A percentile compares a stretch with the other conserved stretches of the same genome.
These are phyloP conservation scores for Escovopsis sp. DNA, from an alignment of 2,329 filamentous ascomycete species.

Conservation along the genomic window DNA sequence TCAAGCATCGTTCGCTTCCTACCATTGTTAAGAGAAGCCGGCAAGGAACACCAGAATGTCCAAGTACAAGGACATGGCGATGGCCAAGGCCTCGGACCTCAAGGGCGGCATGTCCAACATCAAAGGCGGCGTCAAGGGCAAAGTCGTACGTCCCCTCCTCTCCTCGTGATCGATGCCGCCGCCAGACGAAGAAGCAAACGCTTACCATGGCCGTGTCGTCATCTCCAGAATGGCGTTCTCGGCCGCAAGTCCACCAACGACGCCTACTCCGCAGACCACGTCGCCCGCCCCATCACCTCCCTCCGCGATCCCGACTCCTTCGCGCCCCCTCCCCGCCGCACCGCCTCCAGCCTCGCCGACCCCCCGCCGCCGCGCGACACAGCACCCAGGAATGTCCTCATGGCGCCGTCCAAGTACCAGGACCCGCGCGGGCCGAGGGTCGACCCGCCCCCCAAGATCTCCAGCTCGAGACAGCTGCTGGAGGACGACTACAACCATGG, in stretches of 20 bases:
- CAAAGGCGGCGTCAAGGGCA: slow-evolving; percentile 18
- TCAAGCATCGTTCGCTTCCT: too few relatives aligned
- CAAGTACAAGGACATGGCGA: slow-evolving; percentile 31
- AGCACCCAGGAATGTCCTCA: slow-evolving; percentile 12
- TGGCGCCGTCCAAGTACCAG: slow-evolving; percentile 19
- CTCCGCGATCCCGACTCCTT: slow-evolving; percentile 66
- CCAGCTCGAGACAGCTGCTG: slow-evolving; percentile 1
- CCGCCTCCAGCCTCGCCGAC: slow-evolving; percentile 19
- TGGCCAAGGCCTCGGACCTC: slow-evolving; percentile 14
- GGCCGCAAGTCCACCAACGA: slow-evolving; percentile 22
- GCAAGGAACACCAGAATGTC: slow-evolving; percentile 11
- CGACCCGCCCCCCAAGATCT: slow-evolving; percentile 6
- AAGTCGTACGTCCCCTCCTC: slow-evolving; percentile 24
- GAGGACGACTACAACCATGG: too few relatives aligned
- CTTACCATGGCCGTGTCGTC: background rate
- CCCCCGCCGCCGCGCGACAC: slow-evolving; percentile 10
- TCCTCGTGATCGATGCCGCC: background rate
- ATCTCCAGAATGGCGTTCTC: background rate
- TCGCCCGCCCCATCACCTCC: slow-evolving; percentile 46
- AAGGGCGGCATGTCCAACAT: slow-evolving; percentile 6
- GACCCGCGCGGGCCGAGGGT: slow-evolving; percentile 13
- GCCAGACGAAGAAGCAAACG: background rate
- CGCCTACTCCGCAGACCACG: slow-evolving; percentile 16
- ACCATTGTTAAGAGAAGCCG: too few relatives aligned
- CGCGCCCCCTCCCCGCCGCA: slow-evolving; percentile 61